These are phyloP conservation scores for Paramecium pentaurelia DNA, from an alignment of 73 alveolate genomes.

Conservation along the genomic window DNA sequence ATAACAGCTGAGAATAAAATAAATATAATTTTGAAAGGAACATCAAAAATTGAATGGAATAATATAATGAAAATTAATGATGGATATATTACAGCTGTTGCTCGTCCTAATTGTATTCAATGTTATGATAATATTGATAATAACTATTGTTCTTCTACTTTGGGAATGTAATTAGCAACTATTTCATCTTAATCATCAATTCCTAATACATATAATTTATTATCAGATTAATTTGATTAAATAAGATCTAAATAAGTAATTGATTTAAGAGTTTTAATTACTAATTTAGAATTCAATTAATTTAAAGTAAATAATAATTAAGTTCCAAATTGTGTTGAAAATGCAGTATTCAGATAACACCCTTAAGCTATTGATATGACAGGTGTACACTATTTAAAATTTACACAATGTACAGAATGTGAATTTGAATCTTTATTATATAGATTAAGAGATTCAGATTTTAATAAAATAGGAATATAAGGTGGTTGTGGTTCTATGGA, in stretches of 20 bases:
- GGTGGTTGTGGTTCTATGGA: constrained; percentile 59
- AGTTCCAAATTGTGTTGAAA: background rate
- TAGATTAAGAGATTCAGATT: constrained; percentile 13
- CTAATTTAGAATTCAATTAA: background rate
- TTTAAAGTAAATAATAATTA: background rate
- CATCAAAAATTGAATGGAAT: background rate
- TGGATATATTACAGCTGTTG: background rate
- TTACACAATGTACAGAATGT: background rate
- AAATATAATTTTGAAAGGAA: background rate
- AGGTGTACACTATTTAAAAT: background rate
- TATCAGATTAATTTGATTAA: background rate
- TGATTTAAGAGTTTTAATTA: background rate
- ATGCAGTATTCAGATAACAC: background rate
- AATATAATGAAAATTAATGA: background rate
- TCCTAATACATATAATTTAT: background rate
- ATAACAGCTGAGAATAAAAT: background rate
- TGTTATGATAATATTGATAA: background rate
- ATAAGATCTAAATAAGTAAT: background rate
- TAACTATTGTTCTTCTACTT: background rate
- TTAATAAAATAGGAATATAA: background rate
- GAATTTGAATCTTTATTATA: background rate
- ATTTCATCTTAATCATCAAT: background rate
- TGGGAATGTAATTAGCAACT: background rate
- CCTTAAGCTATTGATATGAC: background rate
- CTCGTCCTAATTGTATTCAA: background rate